Evolutionary conservation across 1,139 yeast species (phyloP), one percentile per base, ranked within the genome.

Genomic region (Kazachstania sp.): DNA sequence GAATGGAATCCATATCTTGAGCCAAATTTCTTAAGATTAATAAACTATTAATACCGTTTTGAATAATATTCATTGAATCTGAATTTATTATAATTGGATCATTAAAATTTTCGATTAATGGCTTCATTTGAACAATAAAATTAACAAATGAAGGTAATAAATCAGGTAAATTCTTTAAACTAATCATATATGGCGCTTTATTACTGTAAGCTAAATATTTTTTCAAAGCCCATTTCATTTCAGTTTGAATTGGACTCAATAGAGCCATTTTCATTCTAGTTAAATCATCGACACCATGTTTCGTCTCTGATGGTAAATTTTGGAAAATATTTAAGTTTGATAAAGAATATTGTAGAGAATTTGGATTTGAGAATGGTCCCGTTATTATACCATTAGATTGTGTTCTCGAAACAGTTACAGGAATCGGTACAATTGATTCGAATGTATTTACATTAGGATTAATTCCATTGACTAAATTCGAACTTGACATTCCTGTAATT

Each of bases 1-100:
- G 90, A 39, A 95, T 95, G 58, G 87, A 86, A 39, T 77, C 82
- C 15, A 86, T 77, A 60, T 87, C 96, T 61, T 92, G 94, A 2
- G 85, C 77, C 47, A 86, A 70, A 64, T 92, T 92, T 58, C 97
- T 74, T 48, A 92, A 70, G 20, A 86, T 75, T 48, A 92, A 49
- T 19, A 65, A 45, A 43, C 60, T 50, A 26, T 56, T 64, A 38
- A 64, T 51, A 16, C 67, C 65, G 28, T 56, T 57, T 49, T 64
- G 66, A 41, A 63, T 46, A 16, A 16, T 37, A 30, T 55, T 54
- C 48, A 56, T 48, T 13, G 45, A 49, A 4, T 44, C 43, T 8
- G 41, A 45, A 15, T 54, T 52, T 8, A 53, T 55, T 29, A 55
- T 45, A 2, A 58, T 44, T 18, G 66, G 62, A 32, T 47, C 46